Conservation (phyloP, 164 flowering plant species). For the Liquidambar formosana region DNA sequence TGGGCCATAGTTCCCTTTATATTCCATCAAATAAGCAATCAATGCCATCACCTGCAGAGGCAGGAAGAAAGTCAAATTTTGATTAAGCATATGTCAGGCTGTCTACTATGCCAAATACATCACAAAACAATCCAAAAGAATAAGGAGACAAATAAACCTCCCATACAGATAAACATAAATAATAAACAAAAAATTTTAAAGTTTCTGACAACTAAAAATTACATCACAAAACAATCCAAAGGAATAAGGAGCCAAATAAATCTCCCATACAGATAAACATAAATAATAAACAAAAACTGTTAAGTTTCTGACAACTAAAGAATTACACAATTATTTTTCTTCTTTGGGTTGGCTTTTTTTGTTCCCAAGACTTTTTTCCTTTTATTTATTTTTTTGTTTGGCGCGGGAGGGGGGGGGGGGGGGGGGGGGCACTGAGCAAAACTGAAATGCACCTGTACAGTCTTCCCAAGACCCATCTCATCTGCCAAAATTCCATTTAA, state of each 20-base stretch:
- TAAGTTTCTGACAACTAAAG: too few relatives aligned
- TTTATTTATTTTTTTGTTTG: too few relatives aligned
- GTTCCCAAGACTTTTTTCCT: too few relatives aligned
- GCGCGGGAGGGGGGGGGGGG: too few relatives aligned
- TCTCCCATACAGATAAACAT: neutral
- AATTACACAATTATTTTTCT: too few relatives aligned
- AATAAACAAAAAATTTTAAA: too few relatives aligned
- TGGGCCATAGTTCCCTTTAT: constrained; percentile 98
- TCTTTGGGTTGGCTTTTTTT: too few relatives aligned
- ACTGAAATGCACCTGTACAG: constrained; percentile 74
- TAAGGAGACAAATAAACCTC: neutral
- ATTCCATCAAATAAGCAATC: constrained; percentile 98
- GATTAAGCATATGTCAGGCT: neutral
- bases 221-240: neutral
- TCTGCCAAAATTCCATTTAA: constrained; percentile 98
- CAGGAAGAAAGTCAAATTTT: neutral
- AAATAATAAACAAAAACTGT: neutral
- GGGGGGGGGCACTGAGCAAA: neutral
- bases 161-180: neutral
- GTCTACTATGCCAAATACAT: neutral
- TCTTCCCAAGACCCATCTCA: constrained; percentile 99
- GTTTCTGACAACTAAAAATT: too few relatives aligned
- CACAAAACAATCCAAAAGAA: neutral
- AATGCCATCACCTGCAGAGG: constrained; percentile 89
- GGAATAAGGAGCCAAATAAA: neutral